Conservation (phyloP, 176 grass and related monocot species). For the Cocos nucifera region DNA sequence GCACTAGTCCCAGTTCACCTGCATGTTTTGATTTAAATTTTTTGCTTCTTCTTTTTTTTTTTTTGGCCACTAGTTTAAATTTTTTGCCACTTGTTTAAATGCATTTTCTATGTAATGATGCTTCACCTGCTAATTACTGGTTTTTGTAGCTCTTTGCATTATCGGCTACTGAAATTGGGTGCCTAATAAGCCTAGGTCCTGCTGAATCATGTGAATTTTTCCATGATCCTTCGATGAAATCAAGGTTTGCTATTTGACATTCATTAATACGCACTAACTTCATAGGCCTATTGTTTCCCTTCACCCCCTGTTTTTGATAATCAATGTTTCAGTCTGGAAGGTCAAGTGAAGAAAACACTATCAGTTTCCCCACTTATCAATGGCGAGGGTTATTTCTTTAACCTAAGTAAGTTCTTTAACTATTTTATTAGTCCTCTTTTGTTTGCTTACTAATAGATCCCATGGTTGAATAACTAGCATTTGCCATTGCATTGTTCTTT, state of each 20-base stretch:
- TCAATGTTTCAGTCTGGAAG: constrained; percentile 38
- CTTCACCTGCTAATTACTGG: background rate
- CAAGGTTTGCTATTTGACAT: constrained; percentile 45
- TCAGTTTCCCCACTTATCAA: constrained; percentile 45
- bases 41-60: too few species aligned
- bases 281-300: too few species aligned
- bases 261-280: too few species aligned
- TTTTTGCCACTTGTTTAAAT: background rate
- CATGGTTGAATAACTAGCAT: too few species aligned
- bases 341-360: constrained; percentile 73
- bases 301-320: too few species aligned
- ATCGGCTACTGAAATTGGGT: constrained; percentile 86
- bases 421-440: too few species aligned
- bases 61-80: too few species aligned
- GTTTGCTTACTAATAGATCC: too few species aligned
- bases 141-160: constrained; percentile 62
- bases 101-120: background rate
- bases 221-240: constrained; percentile 98
- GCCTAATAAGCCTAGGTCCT: constrained; percentile 73
- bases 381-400: constrained; percentile 61
- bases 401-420: constrained; percentile 47
- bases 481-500: too few species aligned
- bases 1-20: too few species aligned
- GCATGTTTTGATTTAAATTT: too few species aligned
- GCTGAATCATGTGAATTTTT: constrained; percentile 94